Evolutionary conservation across 768 basidiomycete genomes (phyloP).

Genomic region (Macrolepiota dolichaula): DNA sequence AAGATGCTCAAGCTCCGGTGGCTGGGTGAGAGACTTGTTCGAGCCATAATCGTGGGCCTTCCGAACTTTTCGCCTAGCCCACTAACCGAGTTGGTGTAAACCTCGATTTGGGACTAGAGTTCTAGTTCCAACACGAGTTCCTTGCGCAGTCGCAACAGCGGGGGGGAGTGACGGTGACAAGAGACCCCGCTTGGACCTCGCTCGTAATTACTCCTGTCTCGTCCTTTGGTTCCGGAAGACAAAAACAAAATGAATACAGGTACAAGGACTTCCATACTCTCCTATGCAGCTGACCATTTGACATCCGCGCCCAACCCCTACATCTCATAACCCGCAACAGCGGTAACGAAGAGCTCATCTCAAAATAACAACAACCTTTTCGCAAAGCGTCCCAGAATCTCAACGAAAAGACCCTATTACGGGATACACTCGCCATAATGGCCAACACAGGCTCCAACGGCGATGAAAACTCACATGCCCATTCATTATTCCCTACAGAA

Average conservation of each 20-base stretch:
- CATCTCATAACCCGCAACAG: slow-evolving; percentile 7
- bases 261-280: neutral
- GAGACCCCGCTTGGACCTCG: no score
- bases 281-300: slow-evolving; percentile 2
- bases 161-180: neutral
- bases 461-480: slow-evolving; percentile 1
- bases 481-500: neutral
- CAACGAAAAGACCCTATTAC: slow-evolving; percentile 1
- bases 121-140: neutral
- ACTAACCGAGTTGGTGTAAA: neutral
- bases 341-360: slow-evolving; percentile 6
- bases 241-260: neutral
- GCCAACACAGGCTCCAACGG: neutral
- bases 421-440: slow-evolving; percentile 1
- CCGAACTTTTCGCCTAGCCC: neutral
- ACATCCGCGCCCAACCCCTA: neutral
- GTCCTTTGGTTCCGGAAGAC: neutral
- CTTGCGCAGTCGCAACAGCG: neutral
- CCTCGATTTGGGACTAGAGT: neutral
- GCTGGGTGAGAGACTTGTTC: neutral
- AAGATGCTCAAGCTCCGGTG: neutral
- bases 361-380: neutral
- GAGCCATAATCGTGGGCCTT: neutral
- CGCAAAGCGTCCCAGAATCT: neutral
- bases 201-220: neutral